Evolutionary conservation across 2,329 filamentous ascomycete genomes (phyloP).

Genomic region (Didymella sp.): DNA sequence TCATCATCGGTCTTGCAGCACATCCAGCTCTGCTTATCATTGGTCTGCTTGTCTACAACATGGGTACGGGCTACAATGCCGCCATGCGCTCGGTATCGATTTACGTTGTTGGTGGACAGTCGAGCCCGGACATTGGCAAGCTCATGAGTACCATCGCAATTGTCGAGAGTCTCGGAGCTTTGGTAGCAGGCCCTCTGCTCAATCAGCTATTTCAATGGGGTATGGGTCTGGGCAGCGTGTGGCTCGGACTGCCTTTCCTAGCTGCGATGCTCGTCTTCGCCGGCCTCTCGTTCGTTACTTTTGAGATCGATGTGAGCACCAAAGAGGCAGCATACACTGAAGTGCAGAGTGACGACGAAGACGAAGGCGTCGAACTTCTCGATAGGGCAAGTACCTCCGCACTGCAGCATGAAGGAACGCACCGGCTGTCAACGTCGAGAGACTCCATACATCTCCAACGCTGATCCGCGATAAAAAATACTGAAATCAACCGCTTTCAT

Average conservation of each 20-base stretch:
- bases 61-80: constrained; percentile 57
- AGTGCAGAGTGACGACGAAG: constrained; percentile 25
- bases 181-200: constrained; percentile 57
- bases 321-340: constrained; percentile 30
- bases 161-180: constrained; percentile 55
- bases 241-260: constrained; percentile 57
- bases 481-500: neutral
- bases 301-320: constrained; percentile 36
- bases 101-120: constrained; percentile 56
- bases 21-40: constrained; percentile 53
- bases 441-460: neutral
- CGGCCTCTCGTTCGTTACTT: constrained; percentile 37
- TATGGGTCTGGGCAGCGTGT: constrained; percentile 54
- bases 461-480: neutral
- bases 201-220: constrained; percentile 57
- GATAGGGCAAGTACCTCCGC: constrained; percentile 25
- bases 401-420: constrained; percentile 10
- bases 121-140: constrained; percentile 53
- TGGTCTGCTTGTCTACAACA: constrained; percentile 56
- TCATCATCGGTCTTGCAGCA: constrained; percentile 56
- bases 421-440: constrained; percentile 15
- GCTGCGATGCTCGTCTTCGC: constrained; percentile 33
- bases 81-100: constrained; percentile 58
- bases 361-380: constrained; percentile 12
- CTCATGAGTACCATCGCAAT: constrained; percentile 60